These are phyloP conservation scores for Mycena leptocephala DNA, from an alignment of 768 basidiomycete species.

Conservation along the genomic window DNA sequence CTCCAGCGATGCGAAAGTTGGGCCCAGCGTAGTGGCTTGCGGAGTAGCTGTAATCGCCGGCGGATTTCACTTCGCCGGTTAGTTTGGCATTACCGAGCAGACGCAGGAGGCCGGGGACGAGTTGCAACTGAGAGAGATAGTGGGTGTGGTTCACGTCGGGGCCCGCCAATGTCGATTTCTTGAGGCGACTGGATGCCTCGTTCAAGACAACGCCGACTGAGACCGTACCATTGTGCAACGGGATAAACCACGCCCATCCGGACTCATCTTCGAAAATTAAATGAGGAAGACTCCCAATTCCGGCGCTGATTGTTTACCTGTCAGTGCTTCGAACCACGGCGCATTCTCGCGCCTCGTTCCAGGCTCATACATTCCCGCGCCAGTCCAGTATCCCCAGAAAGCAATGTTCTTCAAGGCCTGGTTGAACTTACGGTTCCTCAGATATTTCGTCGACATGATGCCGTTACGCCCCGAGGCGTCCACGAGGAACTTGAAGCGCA, in stretches of 20 bases:
- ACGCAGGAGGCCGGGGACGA: conserved; percentile 41
- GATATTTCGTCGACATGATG: conserved; percentile 71
- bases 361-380: conserved; percentile 58
- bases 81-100: conserved; percentile 44
- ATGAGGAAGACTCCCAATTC: not conserved
- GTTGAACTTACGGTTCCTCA: conserved; percentile 70
- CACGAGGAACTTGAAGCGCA: conserved; percentile 74
- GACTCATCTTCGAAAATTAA: conserved; percentile 58
- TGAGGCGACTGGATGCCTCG: conserved; percentile 52
- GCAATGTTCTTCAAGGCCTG: conserved; percentile 73
- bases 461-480: conserved; percentile 77
- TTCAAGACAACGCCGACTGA: conserved; percentile 69
- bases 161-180: conserved; percentile 39
- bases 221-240: conserved; percentile 64
- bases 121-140: conserved; percentile 49
- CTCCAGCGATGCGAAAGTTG: conserved; percentile 52
- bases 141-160: conserved; percentile 38
- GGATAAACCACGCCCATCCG: conserved; percentile 74
- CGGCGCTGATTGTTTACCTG: conserved; percentile 54
- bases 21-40: conserved; percentile 51
- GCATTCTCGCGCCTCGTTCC: conserved; percentile 62
- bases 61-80: conserved; percentile 43
- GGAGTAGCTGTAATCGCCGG: conserved; percentile 54
- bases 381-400: conserved; percentile 79
- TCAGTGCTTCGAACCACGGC: conserved; percentile 71